A percentile compares a stretch with the other conserved stretches of the same genome.
phyloP scores from a whole-genome alignment of 768 basidiomycete genomes.

The Goffeauzyma gilvescens region DNA sequence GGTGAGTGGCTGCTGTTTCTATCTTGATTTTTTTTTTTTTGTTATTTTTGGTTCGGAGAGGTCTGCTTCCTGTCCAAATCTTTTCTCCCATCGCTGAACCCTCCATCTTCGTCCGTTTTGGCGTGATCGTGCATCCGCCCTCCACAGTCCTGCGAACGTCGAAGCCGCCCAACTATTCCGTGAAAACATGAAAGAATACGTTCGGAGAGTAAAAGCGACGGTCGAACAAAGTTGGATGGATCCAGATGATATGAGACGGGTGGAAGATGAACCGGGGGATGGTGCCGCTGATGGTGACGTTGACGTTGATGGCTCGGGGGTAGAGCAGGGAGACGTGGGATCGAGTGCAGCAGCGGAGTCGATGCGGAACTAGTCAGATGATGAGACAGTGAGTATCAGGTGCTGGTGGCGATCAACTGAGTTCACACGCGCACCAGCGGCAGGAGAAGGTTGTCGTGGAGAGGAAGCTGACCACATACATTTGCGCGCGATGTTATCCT shows the following conservation, averaged over 20 bases:
- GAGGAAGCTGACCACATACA: too few species aligned
- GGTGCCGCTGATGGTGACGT: not conserved
- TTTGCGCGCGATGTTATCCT: too few species aligned
- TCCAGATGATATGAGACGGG: constrained; percentile 16
- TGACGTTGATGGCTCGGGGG: not conserved
- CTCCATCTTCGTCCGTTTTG: too few species aligned
- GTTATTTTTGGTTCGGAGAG: not conserved
- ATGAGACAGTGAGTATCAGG: too few species aligned
- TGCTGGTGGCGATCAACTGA: too few species aligned
- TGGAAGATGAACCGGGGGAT: constrained; percentile 9
- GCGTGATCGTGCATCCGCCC: too few species aligned
- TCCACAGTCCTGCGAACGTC: constrained; percentile 87
- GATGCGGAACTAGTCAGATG: too few species aligned
- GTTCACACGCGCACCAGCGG: too few species aligned
- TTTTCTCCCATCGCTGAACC: not conserved
- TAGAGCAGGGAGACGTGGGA: not conserved
- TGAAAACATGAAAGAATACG: constrained; percentile 98
- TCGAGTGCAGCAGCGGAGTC: not conserved
- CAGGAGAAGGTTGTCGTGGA: too few species aligned
- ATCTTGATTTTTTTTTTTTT: not conserved
- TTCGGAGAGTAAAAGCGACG: constrained; percentile 71
- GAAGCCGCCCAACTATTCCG: constrained; percentile 92
- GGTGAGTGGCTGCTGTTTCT: constrained; percentile 30
- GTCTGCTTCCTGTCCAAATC: not conserved
- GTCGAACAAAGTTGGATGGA: constrained; percentile 94